These are phyloP conservation scores for Dittrichia graveolens DNA, from an alignment of 129 eudicot species.

Conservation along the genomic window DNA sequence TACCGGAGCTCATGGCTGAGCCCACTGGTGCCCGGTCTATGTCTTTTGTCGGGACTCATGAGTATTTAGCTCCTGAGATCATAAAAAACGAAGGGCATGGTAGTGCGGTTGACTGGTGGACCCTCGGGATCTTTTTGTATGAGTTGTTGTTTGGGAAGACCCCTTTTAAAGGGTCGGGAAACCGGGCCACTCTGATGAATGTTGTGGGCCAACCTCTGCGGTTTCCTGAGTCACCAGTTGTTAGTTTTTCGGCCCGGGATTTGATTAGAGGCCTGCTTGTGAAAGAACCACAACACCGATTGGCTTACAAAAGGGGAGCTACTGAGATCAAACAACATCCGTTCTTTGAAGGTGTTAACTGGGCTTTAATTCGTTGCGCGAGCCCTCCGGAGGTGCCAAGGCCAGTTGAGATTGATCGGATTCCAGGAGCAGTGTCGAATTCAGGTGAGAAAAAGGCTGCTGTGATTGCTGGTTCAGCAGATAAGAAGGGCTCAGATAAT, in stretches of 20 bases:
- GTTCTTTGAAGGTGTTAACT: conserved; percentile 89
- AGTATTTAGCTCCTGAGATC: conserved; percentile 87
- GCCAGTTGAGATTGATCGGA: conserved; percentile 61
- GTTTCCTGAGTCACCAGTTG: conserved; percentile 84
- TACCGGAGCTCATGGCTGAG: conserved; percentile 95
- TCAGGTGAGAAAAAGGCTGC: conserved; percentile 51
- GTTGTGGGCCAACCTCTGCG: conserved; percentile 83
- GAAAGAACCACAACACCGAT: conserved; percentile 84
- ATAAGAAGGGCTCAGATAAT: conserved; percentile 65
- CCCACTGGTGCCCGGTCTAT: conserved; percentile 86
- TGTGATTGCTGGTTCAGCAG: conserved; percentile 32
- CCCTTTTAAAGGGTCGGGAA: conserved; percentile 92
- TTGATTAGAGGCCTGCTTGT: conserved; percentile 78
- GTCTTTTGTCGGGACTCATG: conserved; percentile 96
- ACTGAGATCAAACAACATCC: conserved; percentile 94
- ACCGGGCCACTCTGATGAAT: conserved; percentile 78
- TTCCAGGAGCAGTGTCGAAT: conserved; percentile 41
- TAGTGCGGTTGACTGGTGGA: conserved; percentile 99
- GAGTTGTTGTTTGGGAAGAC: conserved; percentile 83
- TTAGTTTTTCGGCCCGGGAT: conserved; percentile 80
- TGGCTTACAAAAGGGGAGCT: conserved; percentile 86
- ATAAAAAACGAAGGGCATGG: conserved; percentile 97
- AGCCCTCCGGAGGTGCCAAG: conserved; percentile 93
- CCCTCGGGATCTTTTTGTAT: conserved; percentile 77
- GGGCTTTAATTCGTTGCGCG: conserved; percentile 94